Evolutionary conservation across 768 basidiomycete species (phyloP).

Genomic region (Termitomyces sp.): DNA sequence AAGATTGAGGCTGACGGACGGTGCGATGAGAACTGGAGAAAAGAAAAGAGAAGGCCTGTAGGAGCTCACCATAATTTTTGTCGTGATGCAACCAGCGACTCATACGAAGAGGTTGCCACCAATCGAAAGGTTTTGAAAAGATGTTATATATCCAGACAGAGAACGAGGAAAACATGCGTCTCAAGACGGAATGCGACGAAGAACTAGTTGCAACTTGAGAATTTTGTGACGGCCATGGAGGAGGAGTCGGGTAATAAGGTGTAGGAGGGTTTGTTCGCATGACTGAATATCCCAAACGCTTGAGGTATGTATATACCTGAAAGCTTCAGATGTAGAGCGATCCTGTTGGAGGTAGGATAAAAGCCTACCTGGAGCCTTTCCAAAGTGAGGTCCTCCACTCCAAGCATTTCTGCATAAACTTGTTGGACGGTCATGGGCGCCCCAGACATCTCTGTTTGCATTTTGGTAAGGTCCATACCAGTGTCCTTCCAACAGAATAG

Average conservation of each 20-base stretch:
- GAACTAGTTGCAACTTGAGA: slow-evolving; percentile 4
- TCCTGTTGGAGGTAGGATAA: neutral
- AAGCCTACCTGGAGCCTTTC: slow-evolving; percentile 82
- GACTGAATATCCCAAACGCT: slow-evolving; percentile 86
- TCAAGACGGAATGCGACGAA: slow-evolving; percentile 25
- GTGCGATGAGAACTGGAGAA: neutral
- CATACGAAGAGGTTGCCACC: slow-evolving; percentile 63
- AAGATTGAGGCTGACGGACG: slow-evolving; percentile 58
- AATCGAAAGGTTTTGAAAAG: slow-evolving; percentile 36
- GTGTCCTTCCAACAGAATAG: slow-evolving; percentile 77
- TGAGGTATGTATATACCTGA: slow-evolving; percentile 91
- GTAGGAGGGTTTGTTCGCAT: slow-evolving; percentile 51
- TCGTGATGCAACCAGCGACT: slow-evolving; percentile 45
- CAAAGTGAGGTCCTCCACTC: slow-evolving; percentile 67
- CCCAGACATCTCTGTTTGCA: slow-evolving; percentile 44
- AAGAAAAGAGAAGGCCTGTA: neutral
- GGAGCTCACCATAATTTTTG: slow-evolving; percentile 47
- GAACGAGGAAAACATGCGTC: slow-evolving; percentile 30
- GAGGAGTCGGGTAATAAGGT: slow-evolving; percentile 33
- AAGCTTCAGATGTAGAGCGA: neutral
- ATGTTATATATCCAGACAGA: slow-evolving; percentile 28
- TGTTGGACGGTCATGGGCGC: slow-evolving; percentile 90
- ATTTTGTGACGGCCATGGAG: slow-evolving; percentile 23
- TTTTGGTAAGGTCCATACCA: slow-evolving; percentile 25
- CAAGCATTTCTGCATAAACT: slow-evolving; percentile 83